A percentile compares a stretch with the other conserved stretches of the same genome.
Evolutionary conservation across 2,329 filamentous ascomycete species (phyloP).

Genomic region (Fusarium falciforme): DNA sequence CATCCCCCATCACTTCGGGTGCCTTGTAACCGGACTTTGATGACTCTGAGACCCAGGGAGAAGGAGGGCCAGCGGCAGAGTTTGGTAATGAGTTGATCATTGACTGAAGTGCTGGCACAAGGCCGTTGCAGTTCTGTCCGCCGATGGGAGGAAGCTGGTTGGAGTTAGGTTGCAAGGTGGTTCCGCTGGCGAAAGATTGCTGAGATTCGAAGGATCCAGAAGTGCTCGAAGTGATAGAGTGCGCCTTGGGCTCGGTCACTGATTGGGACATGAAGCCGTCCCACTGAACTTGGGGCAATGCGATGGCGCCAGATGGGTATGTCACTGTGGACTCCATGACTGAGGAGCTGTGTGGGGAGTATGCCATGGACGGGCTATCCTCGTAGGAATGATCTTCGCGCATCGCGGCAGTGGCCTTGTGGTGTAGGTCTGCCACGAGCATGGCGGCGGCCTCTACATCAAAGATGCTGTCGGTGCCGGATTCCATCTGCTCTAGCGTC

Average conservation of each 20-base stretch:
- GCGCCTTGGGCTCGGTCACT: constrained; percentile 77
- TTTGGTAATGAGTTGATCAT: constrained; percentile 78
- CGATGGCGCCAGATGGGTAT: constrained; percentile 82
- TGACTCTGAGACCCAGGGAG: constrained; percentile 74
- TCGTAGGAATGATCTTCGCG: constrained; percentile 69
- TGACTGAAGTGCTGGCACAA: constrained; percentile 75
- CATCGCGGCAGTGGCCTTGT: constrained; percentile 85
- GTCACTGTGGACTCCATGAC: constrained; percentile 82
- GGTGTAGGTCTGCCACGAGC: constrained; percentile 97
- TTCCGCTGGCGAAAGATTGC: constrained; percentile 69
- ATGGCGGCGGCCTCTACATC: constrained; percentile 98
- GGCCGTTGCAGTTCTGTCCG: constrained; percentile 69
- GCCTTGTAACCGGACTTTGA: constrained; percentile 76
- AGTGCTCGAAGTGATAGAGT: constrained; percentile 75
- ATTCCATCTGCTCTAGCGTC: constrained; percentile 91
- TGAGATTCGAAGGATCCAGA: constrained; percentile 77
- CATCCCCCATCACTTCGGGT: constrained; percentile 85
- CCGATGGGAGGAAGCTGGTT: constrained; percentile 76
- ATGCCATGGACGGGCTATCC: constrained; percentile 71
- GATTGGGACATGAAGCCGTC: constrained; percentile 84
- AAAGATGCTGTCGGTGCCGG: constrained; percentile 88
- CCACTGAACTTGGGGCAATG: constrained; percentile 90
- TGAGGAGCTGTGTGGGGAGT: constrained; percentile 76
- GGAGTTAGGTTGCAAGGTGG: constrained; percentile 66
- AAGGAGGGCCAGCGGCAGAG: constrained; percentile 76